A percentile compares a stretch with the other conserved stretches of the same genome.
Conservation (phyloP, 2,329 filamentous ascomycete genomes). For the Paracoccidioides lutzii region DNA sequence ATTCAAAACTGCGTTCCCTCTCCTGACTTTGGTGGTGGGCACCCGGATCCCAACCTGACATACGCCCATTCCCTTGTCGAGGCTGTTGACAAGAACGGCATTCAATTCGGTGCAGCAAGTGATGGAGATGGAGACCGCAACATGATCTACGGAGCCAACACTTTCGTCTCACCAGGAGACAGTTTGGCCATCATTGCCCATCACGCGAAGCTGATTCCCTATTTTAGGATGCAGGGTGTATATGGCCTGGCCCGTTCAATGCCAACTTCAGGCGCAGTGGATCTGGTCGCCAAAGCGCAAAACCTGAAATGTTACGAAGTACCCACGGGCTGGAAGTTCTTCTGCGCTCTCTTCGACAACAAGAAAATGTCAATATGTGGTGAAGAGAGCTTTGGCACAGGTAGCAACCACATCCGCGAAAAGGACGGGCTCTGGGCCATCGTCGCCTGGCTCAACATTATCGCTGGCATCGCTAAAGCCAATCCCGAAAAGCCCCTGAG, state of each 20-base stretch:
- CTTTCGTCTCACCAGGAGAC: conserved; percentile 94
- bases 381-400: conserved; percentile 95
- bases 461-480: conserved; percentile 79
- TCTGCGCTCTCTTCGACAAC: conserved; percentile 88
- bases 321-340: conserved; percentile 98
- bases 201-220: conserved; percentile 89
- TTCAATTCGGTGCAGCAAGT: conserved; percentile 92
- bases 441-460: conserved; percentile 96
- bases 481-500: conserved; percentile 69
- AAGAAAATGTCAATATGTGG: conserved; percentile 97
- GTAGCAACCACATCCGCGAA: conserved; percentile 96
- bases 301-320: conserved; percentile 89
- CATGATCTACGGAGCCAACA: conserved; percentile 98
- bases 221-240: conserved; percentile 95
- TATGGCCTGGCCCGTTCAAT: conserved; percentile 92
- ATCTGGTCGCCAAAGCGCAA: conserved; percentile 91
- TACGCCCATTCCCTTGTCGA: conserved; percentile 93
- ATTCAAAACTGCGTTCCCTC: conserved; percentile 87
- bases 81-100: conserved; percentile 75
- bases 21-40: conserved; percentile 91
- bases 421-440: conserved; percentile 98
- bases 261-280: conserved; percentile 91
- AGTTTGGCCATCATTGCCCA: conserved; percentile 96
- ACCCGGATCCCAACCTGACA: conserved; percentile 94
- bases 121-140: conserved; percentile 97